Conservation (phyloP, 2,329 filamentous ascomycete species). For the Didymella lethalis region DNA sequence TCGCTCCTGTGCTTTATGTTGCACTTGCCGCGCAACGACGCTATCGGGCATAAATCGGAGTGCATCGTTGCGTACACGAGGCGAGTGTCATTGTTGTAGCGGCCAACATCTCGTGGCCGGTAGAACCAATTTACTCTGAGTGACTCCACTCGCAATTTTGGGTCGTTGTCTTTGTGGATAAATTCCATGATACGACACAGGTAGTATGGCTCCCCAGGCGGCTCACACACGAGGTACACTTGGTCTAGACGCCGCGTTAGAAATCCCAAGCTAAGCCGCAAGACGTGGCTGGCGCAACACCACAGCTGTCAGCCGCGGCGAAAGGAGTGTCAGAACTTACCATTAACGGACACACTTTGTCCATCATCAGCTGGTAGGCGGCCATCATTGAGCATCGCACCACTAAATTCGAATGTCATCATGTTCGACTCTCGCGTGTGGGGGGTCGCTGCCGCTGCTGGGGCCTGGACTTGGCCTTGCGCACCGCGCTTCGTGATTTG, state of each 20-base stretch:
- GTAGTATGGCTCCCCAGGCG: conserved; percentile 97
- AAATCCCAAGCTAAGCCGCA: conserved; percentile 36
- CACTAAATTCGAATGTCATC: conserved; percentile 82
- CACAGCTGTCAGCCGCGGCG: conserved; percentile 34
- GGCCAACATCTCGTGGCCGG: conserved; percentile 91
- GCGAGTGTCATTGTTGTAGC: conserved; percentile 88
- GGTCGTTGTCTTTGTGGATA: conserved; percentile 76
- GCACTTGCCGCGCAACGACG: conserved; percentile 92
- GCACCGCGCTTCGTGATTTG: conserved; percentile 47
- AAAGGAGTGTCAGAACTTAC: conserved; percentile 60
- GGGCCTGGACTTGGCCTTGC: conserved; percentile 50
- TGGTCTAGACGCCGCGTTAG: conserved; percentile 67
- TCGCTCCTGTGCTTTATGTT: conserved; percentile 88
- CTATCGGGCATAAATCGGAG: conserved; percentile 92
- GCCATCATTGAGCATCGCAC: conserved; percentile 74
- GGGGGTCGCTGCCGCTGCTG: conserved; percentile 46
- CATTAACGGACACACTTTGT: conserved; percentile 81
- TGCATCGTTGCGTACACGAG: conserved; percentile 98
- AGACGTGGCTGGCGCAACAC: conserved; percentile 42
- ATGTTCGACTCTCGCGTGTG: conserved; percentile 76
- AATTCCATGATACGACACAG: conserved; percentile 99
- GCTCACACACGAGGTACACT: conserved; percentile 96
- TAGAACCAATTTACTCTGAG: conserved; percentile 99
- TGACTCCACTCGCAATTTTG: conserved; percentile 77
- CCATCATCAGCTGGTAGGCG: conserved; percentile 90